phyloP scores from a whole-genome alignment of 2,329 filamentous ascomycete species.

The Drechslerella coelobrocha region DNA sequence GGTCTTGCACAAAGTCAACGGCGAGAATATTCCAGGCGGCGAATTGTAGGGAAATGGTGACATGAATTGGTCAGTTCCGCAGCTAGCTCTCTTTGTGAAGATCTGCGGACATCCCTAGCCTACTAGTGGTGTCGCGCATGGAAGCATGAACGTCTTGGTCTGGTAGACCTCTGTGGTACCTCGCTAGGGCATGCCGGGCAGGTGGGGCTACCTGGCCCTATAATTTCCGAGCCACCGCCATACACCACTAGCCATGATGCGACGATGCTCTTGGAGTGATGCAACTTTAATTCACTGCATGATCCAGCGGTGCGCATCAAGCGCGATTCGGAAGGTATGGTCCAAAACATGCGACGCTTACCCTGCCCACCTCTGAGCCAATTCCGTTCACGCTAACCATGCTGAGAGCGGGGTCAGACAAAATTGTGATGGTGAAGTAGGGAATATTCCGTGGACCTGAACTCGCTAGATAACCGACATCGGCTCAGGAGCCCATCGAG shows the following conservation, averaged over 20 bases:
- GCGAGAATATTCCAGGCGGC: constrained; percentile 13
- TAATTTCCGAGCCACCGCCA: constrained; percentile 27
- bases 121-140: constrained; percentile 1
- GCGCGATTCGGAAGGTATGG: constrained; percentile 36
- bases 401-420: constrained; percentile 13
- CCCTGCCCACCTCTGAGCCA: constrained; percentile 1
- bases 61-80: not conserved
- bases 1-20: not conserved
- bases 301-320: constrained; percentile 7
- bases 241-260: constrained; percentile 7
- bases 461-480: not conserved
- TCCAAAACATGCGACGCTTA: constrained; percentile 26
- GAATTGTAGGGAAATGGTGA: not conserved
- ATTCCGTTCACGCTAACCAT: constrained; percentile 13
- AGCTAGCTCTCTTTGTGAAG: not conserved
- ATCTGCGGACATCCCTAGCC: constrained; percentile 13
- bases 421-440: not conserved
- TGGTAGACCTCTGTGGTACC: constrained; percentile 5
- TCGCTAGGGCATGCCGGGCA: constrained; percentile 15
- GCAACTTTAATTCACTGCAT: constrained; percentile 10
- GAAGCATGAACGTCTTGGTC: constrained; percentile 12
- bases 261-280: constrained; percentile 3
- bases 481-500: not conserved
- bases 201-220: constrained; percentile 24
- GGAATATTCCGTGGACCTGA: constrained; percentile 3